Base-by-base conservation (phyloP, 2,329 filamentous ascomycete genomes). In the Penicillium aurantiogriseum region DNA sequence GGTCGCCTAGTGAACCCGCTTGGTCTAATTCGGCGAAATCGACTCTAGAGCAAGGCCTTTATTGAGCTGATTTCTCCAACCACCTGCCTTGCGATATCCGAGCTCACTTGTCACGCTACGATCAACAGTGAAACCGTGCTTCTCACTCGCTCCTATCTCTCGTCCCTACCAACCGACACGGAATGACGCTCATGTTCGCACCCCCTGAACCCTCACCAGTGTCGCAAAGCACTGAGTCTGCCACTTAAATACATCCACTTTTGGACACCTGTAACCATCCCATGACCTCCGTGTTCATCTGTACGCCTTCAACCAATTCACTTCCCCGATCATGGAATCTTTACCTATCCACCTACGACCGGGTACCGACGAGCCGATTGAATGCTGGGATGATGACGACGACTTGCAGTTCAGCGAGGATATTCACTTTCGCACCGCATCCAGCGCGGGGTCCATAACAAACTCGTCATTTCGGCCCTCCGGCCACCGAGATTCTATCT, bases 401-500 rank as follows among this genome's bases (percentile, higher is more conserved):
- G 79, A 81, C 59, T 66, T 81, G 33, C 77, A 80, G 66, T 77
- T 77, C 58, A 70, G 72, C 42, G 78, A 80, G 42, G 77, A 78
- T 47, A 66, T 78, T 38, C 77, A 80, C 25, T 73, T 80, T 46
- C 76, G 77, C 43, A 70, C 74, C 48, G 71, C 74, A 27, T 81
- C 79, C 25, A 76, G 74, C 33, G 73, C 77, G 43, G 79, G 78
- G 11, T 79, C 78, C 10, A 68, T 79, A 39, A 74, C 77, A 15
- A 77, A 74, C 33, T 76, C 73, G 39, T 79, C 77, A 46, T 65
- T 75, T 45, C 73, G 74, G 29, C 74, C 71, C 35, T 77, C 75
- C 13, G 74, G 72, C 58, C 83, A 85, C 60, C 85, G 90, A 62
- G 89, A 92, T 67, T 92, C 89, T 19, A 85, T 89, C 55, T 96